Conservation (phyloP, 345 rosid species). For the Hirschfeldia incana region DNA sequence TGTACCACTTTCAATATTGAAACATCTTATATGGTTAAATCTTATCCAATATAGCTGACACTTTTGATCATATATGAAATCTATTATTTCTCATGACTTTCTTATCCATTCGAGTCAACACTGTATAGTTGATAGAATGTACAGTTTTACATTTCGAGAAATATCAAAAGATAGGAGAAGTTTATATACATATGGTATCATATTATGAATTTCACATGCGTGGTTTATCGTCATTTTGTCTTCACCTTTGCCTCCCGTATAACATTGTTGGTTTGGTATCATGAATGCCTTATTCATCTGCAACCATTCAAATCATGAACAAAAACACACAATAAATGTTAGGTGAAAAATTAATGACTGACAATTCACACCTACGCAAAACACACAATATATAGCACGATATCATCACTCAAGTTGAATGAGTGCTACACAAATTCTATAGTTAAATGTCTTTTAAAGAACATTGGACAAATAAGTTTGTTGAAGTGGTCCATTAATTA, state of each 20-base stretch:
- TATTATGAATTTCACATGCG: too few relatives aligned
- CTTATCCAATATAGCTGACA: slow-evolving; percentile 28
- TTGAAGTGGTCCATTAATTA: slow-evolving; percentile 26
- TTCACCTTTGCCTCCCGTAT: too few relatives aligned
- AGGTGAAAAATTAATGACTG: slow-evolving; percentile 2
- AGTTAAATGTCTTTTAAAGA: neutral
- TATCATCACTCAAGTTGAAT: slow-evolving; percentile 6
- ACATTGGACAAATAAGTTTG: slow-evolving; percentile 17
- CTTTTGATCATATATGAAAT: neutral
- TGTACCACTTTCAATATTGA: slow-evolving; percentile 8
- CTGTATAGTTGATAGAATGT: neutral
- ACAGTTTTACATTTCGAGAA: too few relatives aligned
- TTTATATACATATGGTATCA: too few relatives aligned
- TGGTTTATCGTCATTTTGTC: too few relatives aligned
- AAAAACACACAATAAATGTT: slow-evolving; percentile 15
- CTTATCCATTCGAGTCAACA: neutral
- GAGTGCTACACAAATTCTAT: neutral
- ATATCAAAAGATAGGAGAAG: too few relatives aligned
- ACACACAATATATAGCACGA: slow-evolving; percentile 11
- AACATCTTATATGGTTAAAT: slow-evolving; percentile 4
- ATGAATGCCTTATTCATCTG: neutral
- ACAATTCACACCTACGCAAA: slow-evolving; percentile 17
- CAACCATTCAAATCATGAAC: slow-evolving; percentile 19
- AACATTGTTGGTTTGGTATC: too few relatives aligned
- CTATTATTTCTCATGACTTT: neutral